Base-by-base conservation (phyloP, 306 rosid species). In the Hylodesmum podocarpum region DNA sequence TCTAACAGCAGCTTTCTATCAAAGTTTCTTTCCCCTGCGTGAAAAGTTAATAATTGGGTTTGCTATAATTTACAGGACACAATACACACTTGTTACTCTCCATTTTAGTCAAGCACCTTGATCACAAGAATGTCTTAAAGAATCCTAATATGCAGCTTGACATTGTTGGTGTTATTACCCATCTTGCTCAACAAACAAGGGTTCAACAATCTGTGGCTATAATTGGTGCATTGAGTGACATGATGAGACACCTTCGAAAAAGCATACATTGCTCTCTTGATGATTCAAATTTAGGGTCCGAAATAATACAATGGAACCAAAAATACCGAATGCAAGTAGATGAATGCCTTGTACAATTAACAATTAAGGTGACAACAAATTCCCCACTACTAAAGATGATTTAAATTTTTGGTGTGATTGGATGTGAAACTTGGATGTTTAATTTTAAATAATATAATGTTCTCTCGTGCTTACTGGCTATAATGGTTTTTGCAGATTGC, bases 221-320 rank as follows among this genome's bases (percentile, higher is more conserved):
- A 69, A 86, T 86, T 51, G 92, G 90, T 76, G 92, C 89, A 46
- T 62, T 90, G 68, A 89, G 97, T 84, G 99, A 95, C 72, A 83
- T 91, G 91, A 88, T 92, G 89, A 87, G 97, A 77, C 97, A 95
- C 86, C 88, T 95, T 49, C 83, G 99, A 49, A 92, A 92, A 80
- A 90, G 93, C 81, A 88, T 95, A 86, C 97, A 92, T 77, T 88
- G 90, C 89, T 90, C 96, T n/a, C 84, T 92, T 59, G 97, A 89
- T 66, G 97, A 92, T 85, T 85, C 88, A 31, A 87, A 84, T 83
- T 81, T 92, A 6, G 99, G 96, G 65, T 44, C 81, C 33, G 97
- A 89, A 81, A 83, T 90, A 63, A 88, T 83, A 40, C 88, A 84
- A 58, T 95, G 97, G 97, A 95, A 95, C 82, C 87, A 83, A 82